Evolutionary conservation across 2,329 filamentous ascomycete species (phyloP), one percentile per base, ranked within the genome.

Genomic region (Aureobasidium sp.): DNA sequence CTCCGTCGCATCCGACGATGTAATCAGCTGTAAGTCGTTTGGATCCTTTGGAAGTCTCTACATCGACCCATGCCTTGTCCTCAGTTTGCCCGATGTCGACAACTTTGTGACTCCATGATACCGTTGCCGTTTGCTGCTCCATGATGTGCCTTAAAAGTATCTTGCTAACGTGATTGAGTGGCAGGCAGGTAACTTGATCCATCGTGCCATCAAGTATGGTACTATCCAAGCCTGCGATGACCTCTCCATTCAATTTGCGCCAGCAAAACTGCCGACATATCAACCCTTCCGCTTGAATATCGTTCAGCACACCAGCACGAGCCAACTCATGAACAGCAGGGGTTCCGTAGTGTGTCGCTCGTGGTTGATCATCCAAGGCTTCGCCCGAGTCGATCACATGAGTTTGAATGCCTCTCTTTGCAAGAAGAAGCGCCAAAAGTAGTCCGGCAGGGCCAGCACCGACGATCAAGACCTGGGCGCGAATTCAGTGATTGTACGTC

Each of bases 361-460:
- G 48, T 11, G 45, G 45, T 29, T 48, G 45, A 27, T 29, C 45
- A 8, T 48, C 45, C 23, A 48, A 25, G 13, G 45, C 18, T 25
- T 48, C 23, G 6, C 23, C 45, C 11, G 13, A 48, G 29, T 48
- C 45, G 8, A 48, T 48, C 23, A 48, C 45, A 2, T 48, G 7
- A 7, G 45, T 48, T 16, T 16, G 23, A 18, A 48, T 76, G 1
- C 71, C 63, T 3, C 74, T 74, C 65, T 77, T 73, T 1, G 72
- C 69, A 45, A 81, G 76, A 23, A 79, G 75, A 31, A 80, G 73
- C 6, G 78, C 77, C 50, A 79, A 75, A 61, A 81, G 77, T 27
- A 79, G 76, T 29, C 80, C 79, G 2, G 79, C 76, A 59, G 77
- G 78, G n/a, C 79, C 79, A 6, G 77, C 79, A 40, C 80, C 79